Conservation (phyloP, 805 yeast genomes). For the Wickerhamomyces silvicola region DNA sequence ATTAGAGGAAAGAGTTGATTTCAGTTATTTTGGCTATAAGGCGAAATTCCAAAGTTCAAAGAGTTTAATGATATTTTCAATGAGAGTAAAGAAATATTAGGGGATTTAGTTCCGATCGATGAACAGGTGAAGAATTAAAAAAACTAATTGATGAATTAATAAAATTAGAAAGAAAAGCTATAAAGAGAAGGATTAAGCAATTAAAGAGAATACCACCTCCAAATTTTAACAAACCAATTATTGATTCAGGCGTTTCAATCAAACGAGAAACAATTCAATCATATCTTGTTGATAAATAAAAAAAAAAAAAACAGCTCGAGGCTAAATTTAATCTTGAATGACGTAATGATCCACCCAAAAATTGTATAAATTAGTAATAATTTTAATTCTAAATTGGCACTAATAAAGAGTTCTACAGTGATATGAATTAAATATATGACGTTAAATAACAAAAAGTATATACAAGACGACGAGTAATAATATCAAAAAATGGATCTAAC, state of each 20-base stretch:
- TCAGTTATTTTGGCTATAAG: slow-evolving; percentile 38
- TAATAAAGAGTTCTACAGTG: too few species aligned
- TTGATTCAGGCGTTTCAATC: slow-evolving; percentile 2
- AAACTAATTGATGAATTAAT: slow-evolving; percentile 18
- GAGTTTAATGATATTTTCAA: slow-evolving; percentile 3
- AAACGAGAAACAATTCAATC: slow-evolving; percentile 7
- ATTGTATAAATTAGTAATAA: too few species aligned
- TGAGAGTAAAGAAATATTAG: slow-evolving; percentile 10
- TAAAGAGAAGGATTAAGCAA: slow-evolving; percentile 16
- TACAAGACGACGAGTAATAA: too few species aligned
- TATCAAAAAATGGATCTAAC: too few species aligned
- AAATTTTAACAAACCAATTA: not conserved
- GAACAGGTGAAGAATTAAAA: not conserved
- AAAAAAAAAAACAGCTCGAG: slow-evolving; percentile 11
- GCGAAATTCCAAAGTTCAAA: slow-evolving; percentile 1
- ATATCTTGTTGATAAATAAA: slow-evolving; percentile 14
- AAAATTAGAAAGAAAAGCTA: slow-evolving; percentile 24
- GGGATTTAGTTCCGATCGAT: slow-evolving; percentile 1
- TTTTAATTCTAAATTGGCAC: too few species aligned
- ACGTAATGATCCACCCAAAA: slow-evolving; percentile 1
- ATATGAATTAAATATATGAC: slow-evolving; percentile 1
- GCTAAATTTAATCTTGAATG: slow-evolving; percentile 5
- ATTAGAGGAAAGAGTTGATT: slow-evolving; percentile 23
- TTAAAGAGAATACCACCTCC: not conserved
- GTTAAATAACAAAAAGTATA: slow-evolving; percentile 1